A percentile compares a stretch with the other conserved stretches of the same genome.
Conservation (phyloP, 768 basidiomycete species). For the Rickenella mellea region DNA sequence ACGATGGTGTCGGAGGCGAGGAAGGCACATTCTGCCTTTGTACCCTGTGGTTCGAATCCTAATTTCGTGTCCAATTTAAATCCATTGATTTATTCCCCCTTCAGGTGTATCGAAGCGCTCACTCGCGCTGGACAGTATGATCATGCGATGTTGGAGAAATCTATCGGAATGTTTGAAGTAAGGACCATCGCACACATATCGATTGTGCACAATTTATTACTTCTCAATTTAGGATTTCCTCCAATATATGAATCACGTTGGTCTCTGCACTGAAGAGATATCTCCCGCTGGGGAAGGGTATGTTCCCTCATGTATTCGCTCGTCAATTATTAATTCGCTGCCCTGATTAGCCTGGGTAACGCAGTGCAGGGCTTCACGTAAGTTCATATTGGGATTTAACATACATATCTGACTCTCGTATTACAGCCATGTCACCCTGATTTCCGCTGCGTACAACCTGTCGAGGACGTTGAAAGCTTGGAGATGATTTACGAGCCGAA, state of each 20-base stretch:
- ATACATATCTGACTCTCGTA: neutral
- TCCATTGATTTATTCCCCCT: neutral
- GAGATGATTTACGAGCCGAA: too few species aligned
- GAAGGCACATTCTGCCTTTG: slow-evolving; percentile 93
- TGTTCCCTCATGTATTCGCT: slow-evolving; percentile 14
- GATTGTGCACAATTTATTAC: neutral
- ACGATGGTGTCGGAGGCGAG: slow-evolving; percentile 92
- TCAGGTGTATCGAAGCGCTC: slow-evolving; percentile 80
- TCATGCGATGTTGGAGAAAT: slow-evolving; percentile 48
- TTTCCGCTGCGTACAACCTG: slow-evolving; percentile 77
- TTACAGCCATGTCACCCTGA: slow-evolving; percentile 68
- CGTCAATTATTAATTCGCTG: neutral
- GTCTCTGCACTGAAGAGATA: slow-evolving; percentile 79
- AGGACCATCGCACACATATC: slow-evolving; percentile 7
- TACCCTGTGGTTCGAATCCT: slow-evolving; percentile 53
- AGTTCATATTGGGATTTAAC: slow-evolving; percentile 19
- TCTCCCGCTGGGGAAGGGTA: slow-evolving; percentile 80
- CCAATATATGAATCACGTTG: slow-evolving; percentile 80
- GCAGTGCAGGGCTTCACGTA: slow-evolving; percentile 88
- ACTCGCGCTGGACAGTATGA: slow-evolving; percentile 82
- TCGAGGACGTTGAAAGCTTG: slow-evolving; percentile 61
- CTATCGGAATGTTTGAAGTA: slow-evolving; percentile 88
- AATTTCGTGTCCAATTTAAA: neutral
- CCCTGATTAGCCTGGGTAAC: slow-evolving; percentile 56
- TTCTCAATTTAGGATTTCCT: slow-evolving; percentile 61